Percentiles rank a stretch among this genome's conserved stretches.
Evolutionary conservation across 352 stramenopile genomes (phyloP).

Genomic region (Blastocystis sp.): DNA sequence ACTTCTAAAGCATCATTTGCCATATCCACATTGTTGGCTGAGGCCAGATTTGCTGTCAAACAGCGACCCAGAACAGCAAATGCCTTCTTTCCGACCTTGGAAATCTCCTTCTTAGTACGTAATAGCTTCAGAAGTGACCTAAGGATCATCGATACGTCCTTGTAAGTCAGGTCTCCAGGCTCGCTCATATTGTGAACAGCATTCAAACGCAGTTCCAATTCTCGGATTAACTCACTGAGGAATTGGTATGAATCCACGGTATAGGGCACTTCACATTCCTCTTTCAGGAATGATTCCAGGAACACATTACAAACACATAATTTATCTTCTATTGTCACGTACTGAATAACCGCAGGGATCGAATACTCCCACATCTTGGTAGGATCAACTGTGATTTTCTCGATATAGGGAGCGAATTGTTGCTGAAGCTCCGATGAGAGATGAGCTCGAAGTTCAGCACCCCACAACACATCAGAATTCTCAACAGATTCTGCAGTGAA

Average conservation of each 20-base stretch:
- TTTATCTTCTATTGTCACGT: slow-evolving; percentile 31
- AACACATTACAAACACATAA: slow-evolving; percentile 36
- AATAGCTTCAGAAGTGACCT: slow-evolving; percentile 24
- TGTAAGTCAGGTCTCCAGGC: neutral
- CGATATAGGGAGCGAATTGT: neutral
- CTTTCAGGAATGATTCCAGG: slow-evolving; percentile 39
- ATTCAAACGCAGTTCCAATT: neutral
- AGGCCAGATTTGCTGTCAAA: neutral
- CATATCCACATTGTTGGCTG: neutral
- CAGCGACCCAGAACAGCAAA: slow-evolving; percentile 1
- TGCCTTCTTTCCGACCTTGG: neutral
- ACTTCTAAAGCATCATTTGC: neutral
- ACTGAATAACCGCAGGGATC: neutral
- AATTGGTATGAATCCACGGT: slow-evolving; percentile 11
- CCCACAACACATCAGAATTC: slow-evolving; percentile 11
- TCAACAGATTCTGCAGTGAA: slow-evolving; percentile 4
- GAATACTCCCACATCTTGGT: neutral
- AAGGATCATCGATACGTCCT: neutral
- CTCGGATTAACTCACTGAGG: neutral
- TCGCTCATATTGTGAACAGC: neutral
- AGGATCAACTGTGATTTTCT: neutral
- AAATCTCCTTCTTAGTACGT: slow-evolving; percentile 33
- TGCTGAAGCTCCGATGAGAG: neutral
- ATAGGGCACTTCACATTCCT: neutral
- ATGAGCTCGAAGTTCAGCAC: neutral